phyloP scores from a whole-genome alignment of 2,329 filamentous ascomycete species.

The Phaeomoniella chlamydospora region DNA sequence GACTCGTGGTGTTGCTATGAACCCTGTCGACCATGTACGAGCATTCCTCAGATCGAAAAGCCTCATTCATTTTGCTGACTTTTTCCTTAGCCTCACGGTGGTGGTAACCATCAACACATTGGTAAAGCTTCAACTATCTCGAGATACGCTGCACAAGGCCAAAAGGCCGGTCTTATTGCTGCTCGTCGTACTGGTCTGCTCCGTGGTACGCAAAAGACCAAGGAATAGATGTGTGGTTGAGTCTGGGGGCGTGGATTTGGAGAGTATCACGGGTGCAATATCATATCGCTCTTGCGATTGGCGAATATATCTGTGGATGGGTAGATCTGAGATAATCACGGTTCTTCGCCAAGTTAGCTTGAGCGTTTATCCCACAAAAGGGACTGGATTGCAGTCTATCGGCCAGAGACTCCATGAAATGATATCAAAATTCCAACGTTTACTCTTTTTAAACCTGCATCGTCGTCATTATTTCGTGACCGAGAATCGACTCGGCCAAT shows the following conservation, averaged over 20 bases:
- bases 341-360: neutral
- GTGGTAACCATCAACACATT: conserved; percentile 99
- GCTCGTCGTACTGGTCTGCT: conserved; percentile 99
- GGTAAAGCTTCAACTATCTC: conserved; percentile 99
- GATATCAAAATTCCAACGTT: too few relatives aligned
- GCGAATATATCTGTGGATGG: neutral
- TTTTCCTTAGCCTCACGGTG: conserved; percentile 58
- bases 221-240: conserved; percentile 62
- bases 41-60: conserved; percentile 1
- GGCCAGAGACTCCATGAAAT: too few relatives aligned
- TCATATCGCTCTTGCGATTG: neutral
- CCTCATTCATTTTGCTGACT: conserved; percentile 1
- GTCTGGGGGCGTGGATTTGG: neutral
- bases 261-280: neutral
- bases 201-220: conserved; percentile 99
- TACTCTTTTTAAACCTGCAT: too few relatives aligned
- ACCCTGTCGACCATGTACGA: conserved; percentile 89
- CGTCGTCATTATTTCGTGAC: too few relatives aligned
- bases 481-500: too few relatives aligned
- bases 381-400: too few relatives aligned
- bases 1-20: conserved; percentile 99
- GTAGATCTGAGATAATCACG: neutral
- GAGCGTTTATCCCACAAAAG: neutral
- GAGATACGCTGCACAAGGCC: conserved; percentile 91
- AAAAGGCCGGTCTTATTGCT: conserved; percentile 99